Percentiles rank a stretch among this genome's conserved stretches.
These are phyloP conservation scores for Sophora flavescens DNA, from an alignment of 306 rosid species.

Conservation along the genomic window DNA sequence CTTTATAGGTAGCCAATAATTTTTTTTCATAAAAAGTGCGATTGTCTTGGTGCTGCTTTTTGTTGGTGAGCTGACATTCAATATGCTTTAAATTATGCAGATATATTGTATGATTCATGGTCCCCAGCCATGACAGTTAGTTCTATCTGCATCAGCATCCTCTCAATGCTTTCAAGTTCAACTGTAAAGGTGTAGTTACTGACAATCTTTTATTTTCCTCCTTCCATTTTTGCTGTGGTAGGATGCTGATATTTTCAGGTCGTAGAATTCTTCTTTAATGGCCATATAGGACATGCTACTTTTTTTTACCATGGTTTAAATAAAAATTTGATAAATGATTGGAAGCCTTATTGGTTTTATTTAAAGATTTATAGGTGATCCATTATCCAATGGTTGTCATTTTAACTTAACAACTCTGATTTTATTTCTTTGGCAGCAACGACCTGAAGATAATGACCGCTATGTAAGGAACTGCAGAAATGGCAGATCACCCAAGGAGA, in stretches of 20 bases:
- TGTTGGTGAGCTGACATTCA: slow-evolving; percentile 47
- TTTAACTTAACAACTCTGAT: slow-evolving; percentile 18
- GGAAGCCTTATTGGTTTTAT: background rate
- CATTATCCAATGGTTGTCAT: slow-evolving; percentile 21
- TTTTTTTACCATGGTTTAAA: background rate
- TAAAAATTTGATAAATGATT: slow-evolving; percentile 15
- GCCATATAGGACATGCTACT: background rate
- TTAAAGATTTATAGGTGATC: slow-evolving; percentile 1
- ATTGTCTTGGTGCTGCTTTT: slow-evolving; percentile 28
- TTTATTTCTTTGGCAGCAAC: slow-evolving; percentile 81
- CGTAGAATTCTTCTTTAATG: background rate
- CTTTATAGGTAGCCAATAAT: background rate
- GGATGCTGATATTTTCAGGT: slow-evolving; percentile 16
- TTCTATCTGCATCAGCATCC: slow-evolving; percentile 99
- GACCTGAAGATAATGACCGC: slow-evolving; percentile 98
- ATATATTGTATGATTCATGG: slow-evolving; percentile 99
- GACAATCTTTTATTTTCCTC: slow-evolving; percentile 32
- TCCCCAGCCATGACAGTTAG: slow-evolving; percentile 99
- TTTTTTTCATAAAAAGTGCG: background rate
- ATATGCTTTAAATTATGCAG: slow-evolving; percentile 62
- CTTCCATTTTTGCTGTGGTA: slow-evolving; percentile 19
- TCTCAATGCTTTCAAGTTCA: slow-evolving; percentile 99
- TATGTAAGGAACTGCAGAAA: slow-evolving; percentile 99
- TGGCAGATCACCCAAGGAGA: slow-evolving; percentile 99
- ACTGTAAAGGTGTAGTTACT: slow-evolving; percentile 72